Percentiles rank a stretch among this genome's conserved stretches.
phyloP scores from a whole-genome alignment of 441 rosid genomes.

The Gossypium trilobum region DNA sequence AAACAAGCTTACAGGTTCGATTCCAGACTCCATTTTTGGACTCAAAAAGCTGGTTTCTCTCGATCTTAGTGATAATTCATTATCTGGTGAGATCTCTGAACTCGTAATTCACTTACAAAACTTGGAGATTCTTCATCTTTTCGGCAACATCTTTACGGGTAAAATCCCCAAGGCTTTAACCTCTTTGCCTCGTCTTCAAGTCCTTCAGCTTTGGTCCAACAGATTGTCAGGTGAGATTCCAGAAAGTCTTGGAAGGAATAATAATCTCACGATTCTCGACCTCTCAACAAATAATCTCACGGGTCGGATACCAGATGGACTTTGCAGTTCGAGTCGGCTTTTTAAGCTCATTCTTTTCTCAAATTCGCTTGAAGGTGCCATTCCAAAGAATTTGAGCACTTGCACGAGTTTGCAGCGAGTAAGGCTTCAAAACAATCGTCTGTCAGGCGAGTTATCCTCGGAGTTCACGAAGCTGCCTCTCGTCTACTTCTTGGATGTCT shows the following conservation, averaged over 20 bases:
- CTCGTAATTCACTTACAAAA: constrained; percentile 38
- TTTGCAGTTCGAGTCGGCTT: constrained; percentile 59
- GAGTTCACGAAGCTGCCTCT: constrained; percentile 49
- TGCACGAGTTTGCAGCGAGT: constrained; percentile 60
- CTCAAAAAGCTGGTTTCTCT: constrained; percentile 52
- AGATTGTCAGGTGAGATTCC: constrained; percentile 60
- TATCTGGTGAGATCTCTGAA: constrained; percentile 68
- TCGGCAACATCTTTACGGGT: constrained; percentile 64
- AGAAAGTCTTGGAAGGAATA: constrained; percentile 42
- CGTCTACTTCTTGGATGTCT: constrained; percentile 70
- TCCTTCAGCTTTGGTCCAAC: constrained; percentile 83
- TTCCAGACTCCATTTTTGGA: constrained; percentile 49
- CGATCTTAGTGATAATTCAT: constrained; percentile 64
- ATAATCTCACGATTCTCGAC: constrained; percentile 65
- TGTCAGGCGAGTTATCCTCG: constrained; percentile 44
- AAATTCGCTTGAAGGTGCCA: constrained; percentile 44
- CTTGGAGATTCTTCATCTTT: constrained; percentile 74
- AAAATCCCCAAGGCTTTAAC: constrained; percentile 47
- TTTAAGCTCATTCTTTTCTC: constrained; percentile 77
- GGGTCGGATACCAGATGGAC: constrained; percentile 49
- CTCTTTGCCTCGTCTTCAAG: constrained; percentile 61
- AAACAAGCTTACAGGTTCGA: constrained; percentile 52
- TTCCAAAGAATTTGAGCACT: constrained; percentile 42
- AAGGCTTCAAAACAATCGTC: constrained; percentile 57
- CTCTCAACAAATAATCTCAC: constrained; percentile 70